These are phyloP conservation scores for Pythium utonaiense DNA, from an alignment of 352 stramenopile genomes.

Conservation along the genomic window DNA sequence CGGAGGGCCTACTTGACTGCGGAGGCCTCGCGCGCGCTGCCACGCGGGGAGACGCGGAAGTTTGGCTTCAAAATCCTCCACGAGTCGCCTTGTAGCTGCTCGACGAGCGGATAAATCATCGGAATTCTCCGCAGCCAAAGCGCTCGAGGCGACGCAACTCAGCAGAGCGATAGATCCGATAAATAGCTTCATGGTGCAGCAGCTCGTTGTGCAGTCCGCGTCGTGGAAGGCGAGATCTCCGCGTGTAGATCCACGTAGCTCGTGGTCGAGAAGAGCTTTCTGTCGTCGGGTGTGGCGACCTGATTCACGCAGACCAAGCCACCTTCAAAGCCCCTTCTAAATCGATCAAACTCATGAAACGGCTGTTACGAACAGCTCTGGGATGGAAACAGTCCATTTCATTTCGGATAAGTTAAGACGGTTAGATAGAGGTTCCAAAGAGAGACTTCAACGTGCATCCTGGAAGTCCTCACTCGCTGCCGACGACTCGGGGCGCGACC, in stretches of 20 bases:
- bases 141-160: slow-evolving; percentile 6
- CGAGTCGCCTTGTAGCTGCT: slow-evolving; percentile 2
- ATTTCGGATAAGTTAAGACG: neutral
- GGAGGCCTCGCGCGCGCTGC: slow-evolving; percentile 18
- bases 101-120: neutral
- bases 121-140: slow-evolving; percentile 5
- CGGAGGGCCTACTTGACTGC: slow-evolving; percentile 33
- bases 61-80: slow-evolving; percentile 23
- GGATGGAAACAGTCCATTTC: neutral
- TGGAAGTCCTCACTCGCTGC: neutral
- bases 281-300: neutral
- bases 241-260: neutral
- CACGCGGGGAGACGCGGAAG: slow-evolving; percentile 19
- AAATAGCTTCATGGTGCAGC: slow-evolving; percentile 10
- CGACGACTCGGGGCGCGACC: neutral
- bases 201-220: neutral
- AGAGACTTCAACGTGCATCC: neutral
- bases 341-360: slow-evolving; percentile 13
- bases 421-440: neutral
- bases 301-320: slow-evolving; percentile 11
- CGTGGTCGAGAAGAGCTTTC: neutral
- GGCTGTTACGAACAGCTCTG: slow-evolving; percentile 11
- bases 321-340: slow-evolving; percentile 19
- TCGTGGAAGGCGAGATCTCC: neutral
- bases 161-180: slow-evolving; percentile 7